Conservation (phyloP, 768 basidiomycete species). For the Suillus placidus region DNA sequence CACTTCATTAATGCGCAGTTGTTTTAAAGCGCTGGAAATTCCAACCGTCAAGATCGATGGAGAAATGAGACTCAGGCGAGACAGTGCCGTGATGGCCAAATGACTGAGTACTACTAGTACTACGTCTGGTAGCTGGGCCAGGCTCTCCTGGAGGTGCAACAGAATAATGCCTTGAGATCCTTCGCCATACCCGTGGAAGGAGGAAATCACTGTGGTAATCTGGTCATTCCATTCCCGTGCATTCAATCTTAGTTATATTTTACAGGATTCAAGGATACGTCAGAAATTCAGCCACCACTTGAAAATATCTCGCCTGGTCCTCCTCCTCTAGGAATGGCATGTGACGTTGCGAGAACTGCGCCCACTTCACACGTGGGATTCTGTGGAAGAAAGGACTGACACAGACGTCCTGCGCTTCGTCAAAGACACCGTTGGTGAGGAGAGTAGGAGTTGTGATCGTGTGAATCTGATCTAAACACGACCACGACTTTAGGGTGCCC, state of each 20-base stretch:
- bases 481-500: conserved; percentile 44
- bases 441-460: conserved; percentile 40
- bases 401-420: conserved; percentile 34
- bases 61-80: neutral
- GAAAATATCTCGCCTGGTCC: conserved; percentile 37
- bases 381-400: conserved; percentile 32
- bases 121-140: neutral
- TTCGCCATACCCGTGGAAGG: neutral
- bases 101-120: too few relatives aligned
- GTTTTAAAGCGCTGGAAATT: neutral
- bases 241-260: neutral
- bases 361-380: conserved; percentile 32
- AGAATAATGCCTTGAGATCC: neutral
- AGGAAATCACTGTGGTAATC: neutral
- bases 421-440: conserved; percentile 36
- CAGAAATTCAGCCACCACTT: conserved; percentile 39
- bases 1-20: neutral
- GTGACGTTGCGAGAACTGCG: conserved; percentile 36
- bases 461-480: conserved; percentile 40
- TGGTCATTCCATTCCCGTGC: neutral
- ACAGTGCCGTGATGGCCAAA: neutral
- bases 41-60: neutral
- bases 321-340: conserved; percentile 46
- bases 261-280: neutral
- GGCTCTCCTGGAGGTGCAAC: neutral